Conservation (phyloP, 306 rosid genomes). For the Cotoneaster glaucophyllus region DNA sequence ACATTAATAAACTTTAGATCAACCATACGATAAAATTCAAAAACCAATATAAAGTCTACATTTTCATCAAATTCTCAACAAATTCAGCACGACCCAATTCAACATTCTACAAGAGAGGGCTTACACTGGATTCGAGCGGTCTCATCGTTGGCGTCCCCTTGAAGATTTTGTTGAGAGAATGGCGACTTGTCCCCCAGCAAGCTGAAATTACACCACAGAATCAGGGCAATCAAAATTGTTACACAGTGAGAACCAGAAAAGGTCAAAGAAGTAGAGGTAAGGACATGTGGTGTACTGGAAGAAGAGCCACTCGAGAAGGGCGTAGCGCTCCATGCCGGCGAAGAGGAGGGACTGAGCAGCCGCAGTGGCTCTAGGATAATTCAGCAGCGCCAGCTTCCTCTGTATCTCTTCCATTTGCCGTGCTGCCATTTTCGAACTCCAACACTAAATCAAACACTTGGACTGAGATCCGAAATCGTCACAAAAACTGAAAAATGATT, state of each 20-base stretch:
- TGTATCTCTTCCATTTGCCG: constrained; percentile 94
- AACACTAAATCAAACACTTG: background rate
- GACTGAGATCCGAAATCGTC: background rate
- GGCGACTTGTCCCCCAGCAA: constrained; percentile 87
- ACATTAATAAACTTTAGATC: background rate
- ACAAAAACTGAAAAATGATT: background rate
- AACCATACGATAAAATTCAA: background rate
- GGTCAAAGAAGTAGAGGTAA: background rate
- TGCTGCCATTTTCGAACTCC: constrained; percentile 54
- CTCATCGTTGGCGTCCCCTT: constrained; percentile 80
- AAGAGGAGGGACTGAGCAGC: constrained; percentile 90
- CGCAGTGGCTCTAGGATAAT: constrained; percentile 82
- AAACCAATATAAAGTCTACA: background rate
- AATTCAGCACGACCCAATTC: background rate
- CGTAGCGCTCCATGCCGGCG: constrained; percentile 97
- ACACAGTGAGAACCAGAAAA: background rate
- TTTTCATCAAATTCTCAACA: background rate
- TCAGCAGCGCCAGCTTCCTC: constrained; percentile 59
- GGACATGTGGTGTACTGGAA: constrained; percentile 43
- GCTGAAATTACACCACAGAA: constrained; percentile 24
- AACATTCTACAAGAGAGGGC: background rate
- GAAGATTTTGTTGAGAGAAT: constrained; percentile 73
- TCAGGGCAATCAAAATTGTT: background rate
- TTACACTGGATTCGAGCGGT: constrained; percentile 83
- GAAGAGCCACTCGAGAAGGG: constrained; percentile 97